Evolutionary conservation across 1,284 basidiomycete genomes (phyloP).

Genomic region (Apiotrichum sp.): DNA sequence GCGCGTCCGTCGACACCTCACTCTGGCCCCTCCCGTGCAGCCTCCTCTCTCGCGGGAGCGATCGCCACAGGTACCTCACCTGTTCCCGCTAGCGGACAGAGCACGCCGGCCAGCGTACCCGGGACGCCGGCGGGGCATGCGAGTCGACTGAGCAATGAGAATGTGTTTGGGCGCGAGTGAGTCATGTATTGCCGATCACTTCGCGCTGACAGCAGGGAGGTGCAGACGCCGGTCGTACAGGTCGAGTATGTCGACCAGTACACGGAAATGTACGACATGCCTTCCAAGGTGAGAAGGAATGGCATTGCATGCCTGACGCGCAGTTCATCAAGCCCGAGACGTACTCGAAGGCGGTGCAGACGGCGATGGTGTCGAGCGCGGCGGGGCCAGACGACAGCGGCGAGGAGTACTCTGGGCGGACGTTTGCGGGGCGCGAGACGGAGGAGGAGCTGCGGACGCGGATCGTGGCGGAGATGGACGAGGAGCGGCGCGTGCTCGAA

Average conservation of each 20-base stretch:
- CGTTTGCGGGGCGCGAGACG: slow-evolving; percentile 48
- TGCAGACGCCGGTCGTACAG: slow-evolving; percentile 43
- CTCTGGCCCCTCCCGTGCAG: background rate
- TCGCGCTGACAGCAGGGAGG: slow-evolving; percentile 33
- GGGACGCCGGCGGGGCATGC: slow-evolving; percentile 57
- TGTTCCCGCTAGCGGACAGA: background rate
- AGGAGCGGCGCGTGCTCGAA: slow-evolving; percentile 62
- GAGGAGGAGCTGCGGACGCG: slow-evolving; percentile 71
- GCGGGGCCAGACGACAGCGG: slow-evolving; percentile 46
- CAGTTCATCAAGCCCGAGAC: slow-evolving; percentile 45
- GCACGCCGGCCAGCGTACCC: slow-evolving; percentile 54
- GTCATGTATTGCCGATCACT: background rate
- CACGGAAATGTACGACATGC: slow-evolving; percentile 82
- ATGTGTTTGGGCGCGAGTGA: background rate
- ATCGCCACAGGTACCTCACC: background rate
- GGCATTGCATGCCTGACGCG: background rate
- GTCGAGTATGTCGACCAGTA: slow-evolving; percentile 78
- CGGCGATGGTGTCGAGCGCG: slow-evolving; percentile 48
- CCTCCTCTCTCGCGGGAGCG: background rate
- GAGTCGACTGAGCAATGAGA: slow-evolving; percentile 41
- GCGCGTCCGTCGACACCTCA: slow-evolving; percentile 14
- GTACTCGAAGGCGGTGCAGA: slow-evolving; percentile 93
- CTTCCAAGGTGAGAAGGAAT: slow-evolving; percentile 59
- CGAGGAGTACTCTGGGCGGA: slow-evolving; percentile 41
- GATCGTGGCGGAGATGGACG: slow-evolving; percentile 53